Conservation (phyloP, 768 basidiomycete species). For the Mycena venus region DNA sequence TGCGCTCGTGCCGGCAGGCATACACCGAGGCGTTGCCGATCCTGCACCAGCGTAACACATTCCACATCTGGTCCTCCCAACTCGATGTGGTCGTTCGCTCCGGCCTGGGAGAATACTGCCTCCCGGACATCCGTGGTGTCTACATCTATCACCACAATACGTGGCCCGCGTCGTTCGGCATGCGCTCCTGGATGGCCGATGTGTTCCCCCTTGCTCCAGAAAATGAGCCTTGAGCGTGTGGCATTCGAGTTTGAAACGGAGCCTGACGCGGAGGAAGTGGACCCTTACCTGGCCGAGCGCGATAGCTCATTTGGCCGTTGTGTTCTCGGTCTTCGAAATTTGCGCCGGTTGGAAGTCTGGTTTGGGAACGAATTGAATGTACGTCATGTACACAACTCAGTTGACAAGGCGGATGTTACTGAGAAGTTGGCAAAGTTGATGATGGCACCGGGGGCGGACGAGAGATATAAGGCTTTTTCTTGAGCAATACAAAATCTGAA, state of each 20-base stretch:
- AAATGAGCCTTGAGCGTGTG: not conserved
- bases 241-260: not conserved
- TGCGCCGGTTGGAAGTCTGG: not conserved
- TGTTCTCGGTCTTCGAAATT: not conserved
- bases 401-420: no score
- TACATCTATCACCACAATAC: not conserved
- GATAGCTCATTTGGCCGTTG: not conserved
- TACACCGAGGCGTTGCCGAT: conserved; percentile 6
- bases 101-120: not conserved
- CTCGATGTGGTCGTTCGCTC: not conserved
- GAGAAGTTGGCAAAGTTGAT: no score
- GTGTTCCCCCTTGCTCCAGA: not conserved
- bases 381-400: no score
- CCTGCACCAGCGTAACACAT: conserved; percentile 1
- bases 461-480: no score
- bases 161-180: not conserved
- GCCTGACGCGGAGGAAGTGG: not conserved
- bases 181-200: not conserved
- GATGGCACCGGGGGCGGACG: no score
- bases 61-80: not conserved
- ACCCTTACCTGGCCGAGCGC: not conserved
- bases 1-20: conserved; percentile 13
- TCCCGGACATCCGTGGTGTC: not conserved
- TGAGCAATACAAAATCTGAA: no score
- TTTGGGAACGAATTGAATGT: no score